Percentiles rank a stretch among this genome's conserved stretches.
These are phyloP conservation scores for Olyra latifolia DNA, from an alignment of 176 grass and related monocot species.

Conservation along the genomic window DNA sequence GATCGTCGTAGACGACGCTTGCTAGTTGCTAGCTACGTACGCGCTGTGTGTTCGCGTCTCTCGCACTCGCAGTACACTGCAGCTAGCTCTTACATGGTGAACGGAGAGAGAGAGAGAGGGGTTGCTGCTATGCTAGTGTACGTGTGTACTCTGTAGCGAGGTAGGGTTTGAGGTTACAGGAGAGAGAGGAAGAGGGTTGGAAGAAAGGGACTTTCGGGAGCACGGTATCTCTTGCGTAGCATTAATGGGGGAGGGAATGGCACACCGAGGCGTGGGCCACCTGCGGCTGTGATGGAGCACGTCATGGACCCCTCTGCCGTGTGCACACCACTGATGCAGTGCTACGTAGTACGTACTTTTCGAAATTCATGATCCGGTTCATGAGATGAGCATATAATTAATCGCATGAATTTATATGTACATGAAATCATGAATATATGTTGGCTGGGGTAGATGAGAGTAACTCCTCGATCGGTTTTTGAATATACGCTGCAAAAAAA, in stretches of 20 bases:
- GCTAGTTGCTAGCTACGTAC: not conserved
- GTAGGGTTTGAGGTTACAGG: not conserved
- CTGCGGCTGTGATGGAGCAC: conserved; percentile 34
- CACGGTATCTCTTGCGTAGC: conserved; percentile 13
- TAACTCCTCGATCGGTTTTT: not conserved
- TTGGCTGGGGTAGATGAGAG: not conserved
- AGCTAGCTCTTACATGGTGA: not conserved
- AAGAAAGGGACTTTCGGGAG: conserved; percentile 10
- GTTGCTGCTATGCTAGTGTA: too few relatives aligned
- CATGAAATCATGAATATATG: too few relatives aligned
- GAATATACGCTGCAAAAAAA: not conserved
- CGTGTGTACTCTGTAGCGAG: not conserved
- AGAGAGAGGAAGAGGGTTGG: not conserved
- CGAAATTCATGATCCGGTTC: not conserved
- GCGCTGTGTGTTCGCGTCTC: not conserved
- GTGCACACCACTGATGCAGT: not conserved
- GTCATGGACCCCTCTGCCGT: conserved; percentile 1
- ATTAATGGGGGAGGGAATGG: conserved; percentile 8
- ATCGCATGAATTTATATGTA: too few relatives aligned
- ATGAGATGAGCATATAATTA: not conserved
- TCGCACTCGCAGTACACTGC: not conserved
- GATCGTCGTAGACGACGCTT: not conserved
- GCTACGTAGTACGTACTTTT: not conserved
- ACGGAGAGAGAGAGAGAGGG: not conserved
- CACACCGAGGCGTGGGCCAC: not conserved